These are phyloP conservation scores for Sporothrix variecibatus DNA, from an alignment of 2,329 filamentous ascomycete species.

Conservation along the genomic window DNA sequence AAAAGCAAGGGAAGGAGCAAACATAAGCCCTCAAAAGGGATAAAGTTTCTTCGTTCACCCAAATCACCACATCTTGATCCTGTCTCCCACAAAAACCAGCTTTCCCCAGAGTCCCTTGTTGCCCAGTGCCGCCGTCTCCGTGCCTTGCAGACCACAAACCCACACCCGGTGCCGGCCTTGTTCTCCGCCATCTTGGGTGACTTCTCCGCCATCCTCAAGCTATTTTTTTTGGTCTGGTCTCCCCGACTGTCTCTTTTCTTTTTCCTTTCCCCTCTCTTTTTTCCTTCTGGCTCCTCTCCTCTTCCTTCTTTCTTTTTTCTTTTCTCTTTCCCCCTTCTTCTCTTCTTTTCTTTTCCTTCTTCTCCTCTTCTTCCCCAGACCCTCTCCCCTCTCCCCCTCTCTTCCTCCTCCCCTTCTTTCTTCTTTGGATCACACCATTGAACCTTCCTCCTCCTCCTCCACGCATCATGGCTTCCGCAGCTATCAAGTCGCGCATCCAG, in stretches of 20 bases:
- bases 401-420: not conserved
- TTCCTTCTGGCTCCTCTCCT: not conserved
- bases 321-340: not conserved
- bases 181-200: conserved; percentile 9
- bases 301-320: not conserved
- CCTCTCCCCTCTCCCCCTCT: not conserved
- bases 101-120: not conserved
- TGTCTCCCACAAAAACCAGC: not conserved
- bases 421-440: not conserved
- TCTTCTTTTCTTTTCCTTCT: not conserved
- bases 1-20: not conserved
- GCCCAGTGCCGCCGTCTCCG: conserved; percentile 3
- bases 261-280: not conserved
- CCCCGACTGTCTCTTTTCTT: not conserved
- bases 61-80: not conserved
- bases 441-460: not conserved
- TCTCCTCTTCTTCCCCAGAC: not conserved
- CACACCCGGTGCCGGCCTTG: conserved; percentile 3
- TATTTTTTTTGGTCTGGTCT: not conserved
- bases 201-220: conserved; percentile 15
- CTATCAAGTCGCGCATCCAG: conserved; percentile 73
- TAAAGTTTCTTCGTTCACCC: not conserved
- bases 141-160: not conserved
- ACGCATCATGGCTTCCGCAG: conserved; percentile 61
- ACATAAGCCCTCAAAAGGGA: not conserved